phyloP scores from a whole-genome alignment of 129 eudicot species.

The Logfia minima region DNA sequence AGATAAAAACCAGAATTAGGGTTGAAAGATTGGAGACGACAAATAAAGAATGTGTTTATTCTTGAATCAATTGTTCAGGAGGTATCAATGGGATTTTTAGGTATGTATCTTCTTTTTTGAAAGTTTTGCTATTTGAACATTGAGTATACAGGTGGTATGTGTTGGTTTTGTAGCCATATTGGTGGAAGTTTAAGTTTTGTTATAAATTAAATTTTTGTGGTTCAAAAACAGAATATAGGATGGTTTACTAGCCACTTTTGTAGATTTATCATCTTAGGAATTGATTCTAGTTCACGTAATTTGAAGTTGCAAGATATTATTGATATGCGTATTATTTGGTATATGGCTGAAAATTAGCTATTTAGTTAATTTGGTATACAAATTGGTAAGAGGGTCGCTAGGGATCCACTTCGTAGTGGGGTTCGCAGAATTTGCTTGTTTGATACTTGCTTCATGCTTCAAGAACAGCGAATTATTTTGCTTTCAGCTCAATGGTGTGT shows the following conservation, averaged over 20 bases:
- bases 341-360: neutral
- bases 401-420: neutral
- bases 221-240: neutral
- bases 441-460: neutral
- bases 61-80: neutral
- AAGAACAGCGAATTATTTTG: too few species aligned
- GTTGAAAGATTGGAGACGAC: neutral
- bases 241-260: neutral
- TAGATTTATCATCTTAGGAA: constrained; percentile 9
- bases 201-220: too few species aligned
- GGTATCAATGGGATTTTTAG: neutral
- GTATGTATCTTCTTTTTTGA: neutral
- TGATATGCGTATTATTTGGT: neutral
- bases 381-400: neutral
- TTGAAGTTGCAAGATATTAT: constrained; percentile 16
- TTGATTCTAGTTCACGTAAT: constrained; percentile 7
- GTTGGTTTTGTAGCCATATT: neutral
- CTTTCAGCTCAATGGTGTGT: too few species aligned
- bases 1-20: constrained; percentile 1
- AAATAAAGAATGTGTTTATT: neutral
- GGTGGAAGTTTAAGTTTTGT: neutral
- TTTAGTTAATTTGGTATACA: neutral
- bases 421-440: neutral
- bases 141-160: neutral
- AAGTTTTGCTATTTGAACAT: neutral